Evolutionary conservation across 2,329 filamentous ascomycete species (phyloP), one percentile per base, ranked within the genome.

Genomic region (Diaporthe amygdali): DNA sequence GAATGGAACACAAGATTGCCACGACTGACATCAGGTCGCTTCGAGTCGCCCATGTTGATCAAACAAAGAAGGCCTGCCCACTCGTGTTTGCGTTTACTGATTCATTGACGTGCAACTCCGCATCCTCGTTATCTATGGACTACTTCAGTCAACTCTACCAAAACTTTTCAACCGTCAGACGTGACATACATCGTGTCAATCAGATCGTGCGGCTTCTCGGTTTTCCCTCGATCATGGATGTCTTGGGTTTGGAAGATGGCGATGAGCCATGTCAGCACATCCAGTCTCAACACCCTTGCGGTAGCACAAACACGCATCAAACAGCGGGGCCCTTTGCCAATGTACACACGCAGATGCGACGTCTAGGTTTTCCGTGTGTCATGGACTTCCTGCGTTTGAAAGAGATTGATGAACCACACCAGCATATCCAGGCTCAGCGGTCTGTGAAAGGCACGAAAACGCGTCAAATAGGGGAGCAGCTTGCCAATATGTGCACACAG

Each of bases 221-320:
- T 22, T 85, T 88, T 78, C 91, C 91, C 2, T 85, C 81, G 39
- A 86, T 91, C 78, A 82, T 89, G 73, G 85, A 87, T 14, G 78
- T 86, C 22, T 41, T 56, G 5, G 54, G 54, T 2, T 17, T 59
- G 54, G n/a, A 17, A 17, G 5, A 12, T 5, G n/a, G 17, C 9
- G 9, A n/a, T 22, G 15, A 37, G 32, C 15, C 32, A 2, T 4
- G 6, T 39, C 54, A 56, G 14, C 14, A 15, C 6, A 27, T 12
- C n/a, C 30, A 41, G 34, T 3, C 20, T 25, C 20, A 7, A 20
- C n/a, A 37, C 22, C n/a, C 51, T 2, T 1, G 25, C 22, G 22
- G 12, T 5, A 5, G 15, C 3, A 12, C 22, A n/a, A 7, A 7
- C 7, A 17, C 27, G 5, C 32, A 8, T 4, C 9, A 22, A 20